Base-by-base conservation (phyloP, 2,329 filamentous ascomycete species). In the Colletotrichum sp. region DNA sequence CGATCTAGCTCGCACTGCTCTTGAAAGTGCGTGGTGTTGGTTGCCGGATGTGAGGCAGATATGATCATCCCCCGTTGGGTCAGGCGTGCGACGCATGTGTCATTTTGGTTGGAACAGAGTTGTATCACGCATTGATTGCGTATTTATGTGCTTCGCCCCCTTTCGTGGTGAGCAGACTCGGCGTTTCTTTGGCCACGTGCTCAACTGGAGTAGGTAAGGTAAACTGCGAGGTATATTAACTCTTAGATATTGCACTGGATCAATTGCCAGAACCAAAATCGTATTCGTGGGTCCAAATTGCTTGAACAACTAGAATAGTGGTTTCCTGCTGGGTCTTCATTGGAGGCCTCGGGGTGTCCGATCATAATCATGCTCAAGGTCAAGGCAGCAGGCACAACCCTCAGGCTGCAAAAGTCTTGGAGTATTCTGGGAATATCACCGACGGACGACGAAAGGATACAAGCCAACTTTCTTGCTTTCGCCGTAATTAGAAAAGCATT, bases 61-160 rank as follows among this genome's bases (percentile, higher is more conserved):
- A 4, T 15, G 18, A 12, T n/a, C 38, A n/a, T 2, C 9, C 38
- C 38, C 36, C 8, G 8, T 43, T 43, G 36, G 16, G 16, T 0
- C 8, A 1, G 36, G 16, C 3, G 4, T 38, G 5, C 36, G 16
- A 38, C 8, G 8, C 16, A 18, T 38, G 16, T 9, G 1, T 9
- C 16, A 38, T n/a, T 43, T n/a, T n/a, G 8, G 8, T 43, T 43
- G 38, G 3, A 43, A 43, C 8, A n/a, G n/a, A 13, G n/a, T 8
- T 21, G 43, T 0, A 48, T 10, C 1, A 1, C 10, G 3, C 10
- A 13, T 21, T 21, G 18, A 0, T 13, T 48, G n/a, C 2, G 43
- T 48, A 13, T 21, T 12, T n/a, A 21, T 21, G 10, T 4, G 2
- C 43, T 4, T 48, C 43, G 15, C 18, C 43, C 43, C 2, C 43